Evolutionary conservation across 2,329 filamentous ascomycete genomes (phyloP).

Genomic region (Colletotrichum lupini): DNA sequence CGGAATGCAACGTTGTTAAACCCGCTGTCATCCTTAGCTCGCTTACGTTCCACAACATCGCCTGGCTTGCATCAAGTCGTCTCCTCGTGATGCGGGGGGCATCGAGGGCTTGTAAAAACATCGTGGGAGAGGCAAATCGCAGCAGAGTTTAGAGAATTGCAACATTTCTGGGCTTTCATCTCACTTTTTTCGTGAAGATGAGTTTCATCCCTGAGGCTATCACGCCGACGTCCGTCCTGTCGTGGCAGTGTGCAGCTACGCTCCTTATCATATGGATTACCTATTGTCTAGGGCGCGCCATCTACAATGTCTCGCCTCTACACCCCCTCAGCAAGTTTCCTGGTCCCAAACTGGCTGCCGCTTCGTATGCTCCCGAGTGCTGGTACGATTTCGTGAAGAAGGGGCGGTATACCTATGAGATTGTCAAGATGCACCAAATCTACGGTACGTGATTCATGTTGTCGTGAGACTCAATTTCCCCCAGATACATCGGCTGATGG

Average conservation of each 20-base stretch:
- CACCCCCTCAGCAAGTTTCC: conserved; percentile 38
- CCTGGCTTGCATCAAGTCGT: neutral
- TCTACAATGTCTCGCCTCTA: conserved; percentile 48
- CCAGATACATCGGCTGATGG: neutral
- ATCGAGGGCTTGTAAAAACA: no score
- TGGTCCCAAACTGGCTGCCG: conserved; percentile 38
- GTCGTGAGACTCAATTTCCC: no score
- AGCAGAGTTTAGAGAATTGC: no score
- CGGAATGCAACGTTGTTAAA: neutral
- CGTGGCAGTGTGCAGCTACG: neutral
- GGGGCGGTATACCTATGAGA: conserved; percentile 36
- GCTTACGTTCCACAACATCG: neutral
- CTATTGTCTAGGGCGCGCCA: neutral
- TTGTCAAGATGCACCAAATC: conserved; percentile 41
- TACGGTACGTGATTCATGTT: conserved; percentile 38
- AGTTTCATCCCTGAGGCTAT: neutral
- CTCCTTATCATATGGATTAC: neutral
- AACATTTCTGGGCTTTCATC: neutral
- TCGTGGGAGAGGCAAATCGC: no score
- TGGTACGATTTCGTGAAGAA: conserved; percentile 38
- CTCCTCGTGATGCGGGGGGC: neutral
- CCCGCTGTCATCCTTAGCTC: neutral
- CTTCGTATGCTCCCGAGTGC: conserved; percentile 36
- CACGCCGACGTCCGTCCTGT: neutral
- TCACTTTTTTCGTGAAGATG: neutral